phyloP scores from a whole-genome alignment of 306 rosid species.

The Prunus mume region DNA sequence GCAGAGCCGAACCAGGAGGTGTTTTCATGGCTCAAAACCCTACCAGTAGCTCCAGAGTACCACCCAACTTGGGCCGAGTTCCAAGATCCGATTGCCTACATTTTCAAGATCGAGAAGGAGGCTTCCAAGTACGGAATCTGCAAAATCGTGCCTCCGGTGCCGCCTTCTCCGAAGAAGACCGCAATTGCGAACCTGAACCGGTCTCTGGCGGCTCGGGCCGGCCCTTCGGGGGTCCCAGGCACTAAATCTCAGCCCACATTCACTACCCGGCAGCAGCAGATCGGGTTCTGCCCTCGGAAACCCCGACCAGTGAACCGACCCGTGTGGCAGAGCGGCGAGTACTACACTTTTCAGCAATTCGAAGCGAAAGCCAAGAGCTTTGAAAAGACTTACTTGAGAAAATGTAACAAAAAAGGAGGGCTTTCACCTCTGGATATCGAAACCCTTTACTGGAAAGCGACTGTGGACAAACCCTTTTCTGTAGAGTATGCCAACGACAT shows the following conservation, averaged over 20 bases:
- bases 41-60: conserved; percentile 90
- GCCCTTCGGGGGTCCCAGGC: conserved; percentile 22
- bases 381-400: conserved; percentile 63
- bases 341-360: conserved; percentile 68
- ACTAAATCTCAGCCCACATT: conserved; percentile 64
- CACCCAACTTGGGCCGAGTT: conserved; percentile 73
- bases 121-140: conserved; percentile 95
- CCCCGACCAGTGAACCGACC: conserved; percentile 77
- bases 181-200: conserved; percentile 73
- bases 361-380: conserved; percentile 79
- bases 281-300: conserved; percentile 94
- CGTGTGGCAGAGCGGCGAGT: conserved; percentile 96
- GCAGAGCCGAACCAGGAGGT: conserved; percentile 73
- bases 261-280: conserved; percentile 99
- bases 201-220: conserved; percentile 51
- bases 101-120: conserved; percentile 97
- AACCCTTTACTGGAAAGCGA: conserved; percentile 88
- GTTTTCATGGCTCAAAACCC: conserved; percentile 76
- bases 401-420: conserved; percentile 39
- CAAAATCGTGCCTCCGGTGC: conserved; percentile 91
- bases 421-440: conserved; percentile 68
- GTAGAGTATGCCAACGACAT: conserved; percentile 96
- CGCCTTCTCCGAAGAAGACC: conserved; percentile 69
- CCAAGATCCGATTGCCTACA: conserved; percentile 96
- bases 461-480: conserved; percentile 82